phyloP scores from a whole-genome alignment of 164 flowering plant species.

The Liriodendron chinense region DNA sequence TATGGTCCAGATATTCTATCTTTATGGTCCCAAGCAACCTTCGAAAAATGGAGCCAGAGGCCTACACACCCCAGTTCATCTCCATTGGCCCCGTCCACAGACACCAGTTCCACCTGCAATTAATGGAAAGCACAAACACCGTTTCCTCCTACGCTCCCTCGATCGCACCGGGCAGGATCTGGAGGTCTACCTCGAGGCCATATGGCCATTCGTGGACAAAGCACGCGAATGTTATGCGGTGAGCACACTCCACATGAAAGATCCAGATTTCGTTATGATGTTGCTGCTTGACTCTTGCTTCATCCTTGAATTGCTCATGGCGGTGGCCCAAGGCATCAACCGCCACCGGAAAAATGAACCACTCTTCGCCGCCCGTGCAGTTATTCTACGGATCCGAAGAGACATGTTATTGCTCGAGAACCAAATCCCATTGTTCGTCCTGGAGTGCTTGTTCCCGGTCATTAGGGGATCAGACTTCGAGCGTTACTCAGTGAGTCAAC shows the following conservation, averaged over 20 bases:
- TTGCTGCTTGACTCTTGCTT: conserved; percentile 69
- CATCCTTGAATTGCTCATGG: conserved; percentile 54
- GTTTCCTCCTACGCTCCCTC: conserved; percentile 20
- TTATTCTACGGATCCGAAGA: conserved; percentile 57
- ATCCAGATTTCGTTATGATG: conserved; percentile 64
- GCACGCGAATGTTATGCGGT: not conserved
- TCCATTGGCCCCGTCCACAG: conserved; percentile 23
- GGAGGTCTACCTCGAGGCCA: conserved; percentile 8
- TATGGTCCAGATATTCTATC: not conserved
- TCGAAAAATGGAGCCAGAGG: not conserved
- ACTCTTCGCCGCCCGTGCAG: conserved; percentile 51
- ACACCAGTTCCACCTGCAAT: conserved; percentile 10
- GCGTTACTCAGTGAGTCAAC: not conserved
- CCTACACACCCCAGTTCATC: conserved; percentile 4
- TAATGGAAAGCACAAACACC: conserved; percentile 35
- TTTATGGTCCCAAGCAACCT: not conserved
- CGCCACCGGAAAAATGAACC: conserved; percentile 60
- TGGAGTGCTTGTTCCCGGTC: conserved; percentile 39
- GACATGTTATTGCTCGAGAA: conserved; percentile 79
- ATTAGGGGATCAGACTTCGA: not conserved
- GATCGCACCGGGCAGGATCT: conserved; percentile 12
- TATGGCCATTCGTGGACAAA: not conserved
- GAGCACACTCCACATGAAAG: conserved; percentile 17
- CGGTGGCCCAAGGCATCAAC: conserved; percentile 29
- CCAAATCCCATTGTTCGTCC: conserved; percentile 59